Evolutionary conservation across 2,329 filamentous ascomycete species (phyloP), one percentile per base, ranked within the genome.

Genomic region (Shiraia bambusicola): DNA sequence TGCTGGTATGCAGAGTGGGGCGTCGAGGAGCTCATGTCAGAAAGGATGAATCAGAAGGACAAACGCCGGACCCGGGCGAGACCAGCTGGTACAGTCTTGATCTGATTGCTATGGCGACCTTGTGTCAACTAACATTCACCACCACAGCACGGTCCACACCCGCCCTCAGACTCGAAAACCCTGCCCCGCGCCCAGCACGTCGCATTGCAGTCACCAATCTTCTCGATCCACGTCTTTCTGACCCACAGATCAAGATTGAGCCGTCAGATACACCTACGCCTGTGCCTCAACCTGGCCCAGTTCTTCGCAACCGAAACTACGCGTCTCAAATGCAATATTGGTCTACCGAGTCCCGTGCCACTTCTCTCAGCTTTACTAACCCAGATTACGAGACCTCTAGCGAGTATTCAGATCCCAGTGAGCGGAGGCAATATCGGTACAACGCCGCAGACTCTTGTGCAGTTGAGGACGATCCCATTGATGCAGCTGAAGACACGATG

Each of bases 1-100:
- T 71, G 74, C 26, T 96, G 92, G 92, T 94, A 91, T 61, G 74
- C 78, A 12, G 72, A 77, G 19, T 80, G 90, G 69, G 78, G 80
- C 24, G 81, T 96, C 41, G 82, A 87, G 48, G 75, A 76, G 34
- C 73, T 95, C 42, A 81, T 96, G 55, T 83, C 87, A 3, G 85
- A 92, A 46, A 80, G 92, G 16, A 82, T 94, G 76, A 80, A 77
- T 35, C 78, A 83, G 43, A 95, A 93, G 66, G 84, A 90, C 59
- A 76, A 78, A 60, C 89, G 83, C 65, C 81, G 81, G 55, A 67
- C 72, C 54, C 61, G 69, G 34, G 44, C 65, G 25, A 66, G 56
- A 31, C 52, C 59, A 29, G 32, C 56, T 42, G 57, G 66, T 69
- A 67, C 25, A 36, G 35, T 47, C 31, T 43, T 53, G 35, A 30